Conservation (phyloP, 768 basidiomycete species). For the Lentinula lateritia region DNA sequence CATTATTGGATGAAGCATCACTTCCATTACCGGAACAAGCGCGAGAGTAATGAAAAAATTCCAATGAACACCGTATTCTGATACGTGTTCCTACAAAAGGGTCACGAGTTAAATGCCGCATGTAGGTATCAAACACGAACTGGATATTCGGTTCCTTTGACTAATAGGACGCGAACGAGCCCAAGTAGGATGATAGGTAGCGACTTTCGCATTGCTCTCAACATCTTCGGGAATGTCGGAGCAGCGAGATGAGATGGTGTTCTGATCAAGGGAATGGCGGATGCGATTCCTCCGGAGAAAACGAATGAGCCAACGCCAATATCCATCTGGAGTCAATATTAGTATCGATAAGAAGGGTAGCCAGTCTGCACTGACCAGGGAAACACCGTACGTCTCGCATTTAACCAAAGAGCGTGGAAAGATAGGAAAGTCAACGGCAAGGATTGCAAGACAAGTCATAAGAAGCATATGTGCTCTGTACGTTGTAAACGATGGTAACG, state of each 20-base stretch:
- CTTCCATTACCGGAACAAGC: slow-evolving; percentile 67
- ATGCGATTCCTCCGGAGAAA: slow-evolving; percentile 90
- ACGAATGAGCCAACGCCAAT: slow-evolving; percentile 96
- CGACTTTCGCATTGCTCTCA: slow-evolving; percentile 46
- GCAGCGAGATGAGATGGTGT: slow-evolving; percentile 47
- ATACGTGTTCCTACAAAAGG: slow-evolving; percentile 70
- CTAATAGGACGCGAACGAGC: slow-evolving; percentile 69
- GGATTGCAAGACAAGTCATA: slow-evolving; percentile 84
- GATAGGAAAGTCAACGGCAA: slow-evolving; percentile 92
- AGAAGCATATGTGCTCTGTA: slow-evolving; percentile 96
- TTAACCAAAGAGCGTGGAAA: slow-evolving; percentile 89
- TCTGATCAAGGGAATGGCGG: slow-evolving; percentile 76
- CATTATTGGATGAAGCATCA: slow-evolving; percentile 64
- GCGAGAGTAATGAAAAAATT: slow-evolving; percentile 97
- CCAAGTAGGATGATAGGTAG: slow-evolving; percentile 71
- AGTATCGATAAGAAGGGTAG: neutral
- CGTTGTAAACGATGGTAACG: slow-evolving; percentile 72
- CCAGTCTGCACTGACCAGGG: slow-evolving; percentile 54
- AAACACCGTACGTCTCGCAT: slow-evolving; percentile 91
- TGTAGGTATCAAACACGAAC: slow-evolving; percentile 36
- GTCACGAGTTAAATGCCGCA: neutral
- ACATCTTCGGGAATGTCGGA: slow-evolving; percentile 46
- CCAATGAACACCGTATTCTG: slow-evolving; percentile 97
- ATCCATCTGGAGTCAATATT: slow-evolving; percentile 71
- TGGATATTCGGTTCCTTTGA: slow-evolving; percentile 93